Conservation (phyloP, 768 basidiomycete genomes). For the Myochromella boudieri region DNA sequence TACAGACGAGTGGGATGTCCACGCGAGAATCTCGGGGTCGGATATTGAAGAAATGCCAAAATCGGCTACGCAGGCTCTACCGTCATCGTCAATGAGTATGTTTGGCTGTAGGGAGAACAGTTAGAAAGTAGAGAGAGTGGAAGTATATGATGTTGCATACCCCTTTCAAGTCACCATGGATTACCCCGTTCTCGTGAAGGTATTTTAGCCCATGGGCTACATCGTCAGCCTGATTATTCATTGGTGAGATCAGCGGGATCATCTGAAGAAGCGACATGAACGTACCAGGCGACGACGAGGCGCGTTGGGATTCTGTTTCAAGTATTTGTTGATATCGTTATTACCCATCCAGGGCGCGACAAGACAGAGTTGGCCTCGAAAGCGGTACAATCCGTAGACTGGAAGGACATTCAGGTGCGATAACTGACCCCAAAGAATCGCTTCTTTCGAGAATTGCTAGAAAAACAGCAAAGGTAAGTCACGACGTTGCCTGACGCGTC, state of each 20-base stretch:
- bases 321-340: slow-evolving; percentile 1
- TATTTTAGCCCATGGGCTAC: neutral
- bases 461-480: neutral
- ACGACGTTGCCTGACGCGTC: neutral
- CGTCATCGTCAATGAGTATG: neutral
- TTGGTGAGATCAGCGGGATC: neutral
- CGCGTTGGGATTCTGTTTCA: neutral
- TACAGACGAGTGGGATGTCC: slow-evolving; percentile 2
- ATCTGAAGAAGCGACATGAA: neutral
- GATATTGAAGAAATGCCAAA: slow-evolving; percentile 2
- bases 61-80: neutral
- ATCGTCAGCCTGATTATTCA: neutral
- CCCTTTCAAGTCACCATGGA: slow-evolving; percentile 1
- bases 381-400: slow-evolving; percentile 5
- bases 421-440: slow-evolving; percentile 9
- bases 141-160: neutral
- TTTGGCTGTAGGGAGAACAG: neutral
- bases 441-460: neutral
- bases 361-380: neutral
- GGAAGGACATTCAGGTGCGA: slow-evolving; percentile 8
- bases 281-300: neutral
- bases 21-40: neutral
- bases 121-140: neutral
- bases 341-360: slow-evolving; percentile 9
- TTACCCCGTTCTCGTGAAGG: neutral